Percentiles rank a stretch among this genome's conserved stretches.
These are phyloP conservation scores for Zymoseptoria tritici DNA, from an alignment of 2,329 filamentous ascomycete species.

Conservation along the genomic window DNA sequence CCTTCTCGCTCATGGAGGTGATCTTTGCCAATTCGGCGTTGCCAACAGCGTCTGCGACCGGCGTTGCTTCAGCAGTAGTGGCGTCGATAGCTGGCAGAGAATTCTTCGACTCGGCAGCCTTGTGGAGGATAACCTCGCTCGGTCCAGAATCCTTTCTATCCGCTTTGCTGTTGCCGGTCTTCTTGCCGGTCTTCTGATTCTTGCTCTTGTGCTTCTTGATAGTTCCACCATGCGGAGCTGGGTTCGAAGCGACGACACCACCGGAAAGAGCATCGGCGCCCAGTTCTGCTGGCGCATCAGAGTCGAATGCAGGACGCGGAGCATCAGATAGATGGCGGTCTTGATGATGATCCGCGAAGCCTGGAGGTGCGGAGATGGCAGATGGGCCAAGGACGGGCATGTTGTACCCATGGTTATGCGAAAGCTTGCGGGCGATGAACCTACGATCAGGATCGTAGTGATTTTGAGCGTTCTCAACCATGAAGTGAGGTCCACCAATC, in stretches of 20 bases:
- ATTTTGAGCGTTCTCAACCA: slow-evolving; percentile 10
- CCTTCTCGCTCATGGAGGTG: neutral
- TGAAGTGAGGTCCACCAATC: slow-evolving; percentile 1
- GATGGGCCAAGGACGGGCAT: neutral
- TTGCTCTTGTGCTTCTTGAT: slow-evolving; percentile 14
- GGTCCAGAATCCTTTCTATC: slow-evolving; percentile 4
- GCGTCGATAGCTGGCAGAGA: neutral
- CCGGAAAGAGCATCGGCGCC: neutral
- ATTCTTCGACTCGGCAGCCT: neutral
- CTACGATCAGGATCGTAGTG: slow-evolving; percentile 6
- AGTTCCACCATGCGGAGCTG: slow-evolving; percentile 4
- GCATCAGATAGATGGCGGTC: neutral
- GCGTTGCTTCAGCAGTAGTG: neutral
- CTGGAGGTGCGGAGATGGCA: neutral
- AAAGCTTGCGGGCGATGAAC: neutral
- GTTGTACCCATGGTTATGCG: neutral
- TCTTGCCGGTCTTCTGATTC: slow-evolving; percentile 10
- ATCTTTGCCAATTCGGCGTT: neutral
- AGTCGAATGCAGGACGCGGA: neutral
- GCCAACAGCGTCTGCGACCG: neutral
- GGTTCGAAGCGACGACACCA: neutral
- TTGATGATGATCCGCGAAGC: neutral
- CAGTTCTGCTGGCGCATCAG: neutral
- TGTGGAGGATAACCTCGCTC: slow-evolving; percentile 1
- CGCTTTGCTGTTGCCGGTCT: neutral